Conservation (phyloP, 1,139 yeast genomes). For the Kodamaea ohmeri region DNA sequence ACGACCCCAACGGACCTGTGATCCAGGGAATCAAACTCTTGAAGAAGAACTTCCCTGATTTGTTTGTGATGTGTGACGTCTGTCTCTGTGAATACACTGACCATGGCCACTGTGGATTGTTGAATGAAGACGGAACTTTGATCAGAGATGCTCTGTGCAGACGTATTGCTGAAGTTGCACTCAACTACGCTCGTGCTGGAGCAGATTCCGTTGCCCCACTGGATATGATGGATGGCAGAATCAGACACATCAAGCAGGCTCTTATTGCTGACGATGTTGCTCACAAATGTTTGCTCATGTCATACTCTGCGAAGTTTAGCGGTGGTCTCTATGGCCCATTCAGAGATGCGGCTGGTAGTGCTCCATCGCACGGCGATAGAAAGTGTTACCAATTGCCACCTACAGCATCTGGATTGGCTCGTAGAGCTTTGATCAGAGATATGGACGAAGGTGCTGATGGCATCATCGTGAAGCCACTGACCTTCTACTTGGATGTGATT, state of each 20-base stretch:
- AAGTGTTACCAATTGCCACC: conserved; percentile 91
- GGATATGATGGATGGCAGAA: conserved; percentile 97
- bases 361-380: conserved; percentile 89
- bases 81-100: conserved; percentile 95
- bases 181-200: conserved; percentile 92
- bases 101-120: conserved; percentile 95
- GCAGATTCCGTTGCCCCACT: conserved; percentile 96
- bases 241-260: conserved; percentile 82
- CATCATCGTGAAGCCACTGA: conserved; percentile 93
- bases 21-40: conserved; percentile 71
- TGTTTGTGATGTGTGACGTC: conserved; percentile 90
- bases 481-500: conserved; percentile 88
- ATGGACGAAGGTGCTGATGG: conserved; percentile 94
- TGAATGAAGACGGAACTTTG: conserved; percentile 81
- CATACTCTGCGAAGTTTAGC: conserved; percentile 91
- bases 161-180: conserved; percentile 92
- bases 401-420: conserved; percentile 90
- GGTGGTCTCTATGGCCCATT: conserved; percentile 95
- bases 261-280: conserved; percentile 81
- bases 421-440: conserved; percentile 85
- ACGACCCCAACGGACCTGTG: conserved; percentile 95
- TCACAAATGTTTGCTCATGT: conserved; percentile 84
- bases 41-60: conserved; percentile 65
- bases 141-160: conserved; percentile 73
- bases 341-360: conserved; percentile 94